Evolutionary conservation across 1,284 basidiomycete species (phyloP), one percentile per base, ranked within the genome.

Genomic region (Mixia osmundae): DNA sequence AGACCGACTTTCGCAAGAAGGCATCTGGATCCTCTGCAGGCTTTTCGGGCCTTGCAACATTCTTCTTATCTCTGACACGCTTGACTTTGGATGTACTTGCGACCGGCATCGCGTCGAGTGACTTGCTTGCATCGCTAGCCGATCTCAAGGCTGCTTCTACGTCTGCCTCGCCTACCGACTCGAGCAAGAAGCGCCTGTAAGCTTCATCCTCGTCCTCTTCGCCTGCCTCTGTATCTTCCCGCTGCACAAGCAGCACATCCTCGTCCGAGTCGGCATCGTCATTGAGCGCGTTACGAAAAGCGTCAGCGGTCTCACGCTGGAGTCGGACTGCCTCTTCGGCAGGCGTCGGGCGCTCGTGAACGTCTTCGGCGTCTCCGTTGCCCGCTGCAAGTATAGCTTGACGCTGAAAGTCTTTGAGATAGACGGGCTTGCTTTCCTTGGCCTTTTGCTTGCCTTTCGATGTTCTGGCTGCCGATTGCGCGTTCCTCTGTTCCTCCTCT

Each of bases 1-100:
- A 12, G 4, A 63, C 71, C 49, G 50, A 91, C 82, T 80, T 76
- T 61, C 87, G 68, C 36, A 97, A 61, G 53, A 97, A 97, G 43
- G 85, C 72, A 43, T 56, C 57, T 44, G 56, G 52, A 12, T 51
- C 50, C 22, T 53, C 50, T 30, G 20, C 28, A 36, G 20, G 6
- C n/a, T 35, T 24, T 12, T 20, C 21, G 21, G 26, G 15, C 19
- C 29, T 33, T 21, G 38, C 24, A 15, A 49, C 35, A 21, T 51
- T 48, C 29, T 50, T 36, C 23, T 39, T 43, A 38, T 37, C 16
- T 38, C 37, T 25, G 35, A 28, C 19, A 33, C 33, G 15, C 28
- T 28, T 22, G 26, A 16, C 23, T 37, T 35, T 10, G 25, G 24
- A 24, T 21, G 23, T 12, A 30, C 18, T 8, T 10, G n/a, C 15